These are phyloP conservation scores for Parascedosporium putredinis DNA, from an alignment of 2,329 filamentous ascomycete genomes.

Conservation along the genomic window DNA sequence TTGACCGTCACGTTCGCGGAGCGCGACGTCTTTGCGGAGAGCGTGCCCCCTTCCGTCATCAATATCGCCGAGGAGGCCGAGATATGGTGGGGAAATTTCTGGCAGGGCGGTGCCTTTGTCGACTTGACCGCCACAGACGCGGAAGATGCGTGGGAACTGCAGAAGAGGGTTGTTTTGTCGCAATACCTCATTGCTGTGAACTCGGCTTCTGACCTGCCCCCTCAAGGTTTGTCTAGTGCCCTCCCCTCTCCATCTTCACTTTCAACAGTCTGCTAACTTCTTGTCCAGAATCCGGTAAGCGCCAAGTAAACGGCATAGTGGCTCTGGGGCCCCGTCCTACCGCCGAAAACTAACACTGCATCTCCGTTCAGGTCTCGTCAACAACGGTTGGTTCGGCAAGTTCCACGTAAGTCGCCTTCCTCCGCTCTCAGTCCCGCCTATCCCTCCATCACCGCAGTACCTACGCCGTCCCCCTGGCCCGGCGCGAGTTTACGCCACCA, in stretches of 20 bases:
- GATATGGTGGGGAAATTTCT: conserved; percentile 23
- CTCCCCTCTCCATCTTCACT: background rate
- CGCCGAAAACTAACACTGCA: background rate
- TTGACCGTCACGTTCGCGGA: conserved; percentile 4
- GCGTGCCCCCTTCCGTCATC: background rate
- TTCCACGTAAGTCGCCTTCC: conserved; percentile 6
- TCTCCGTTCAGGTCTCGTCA: conserved; percentile 24
- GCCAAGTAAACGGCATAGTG: background rate
- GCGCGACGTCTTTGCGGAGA: background rate
- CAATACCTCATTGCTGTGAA: conserved; percentile 34
- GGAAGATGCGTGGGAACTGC: conserved; percentile 28
- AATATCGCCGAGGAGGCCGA: background rate
- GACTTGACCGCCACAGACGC: conserved; percentile 26
- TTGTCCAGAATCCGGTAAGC: conserved; percentile 6
- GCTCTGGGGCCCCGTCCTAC: no score
- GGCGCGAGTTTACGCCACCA: no score
- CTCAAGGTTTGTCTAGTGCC: conserved; percentile 2
- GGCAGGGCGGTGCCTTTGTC: conserved; percentile 29
- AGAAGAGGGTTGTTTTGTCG: conserved; percentile 31
- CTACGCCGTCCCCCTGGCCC: no score
- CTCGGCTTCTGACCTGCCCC: conserved; percentile 5
- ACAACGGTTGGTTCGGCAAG: conserved; percentile 34
- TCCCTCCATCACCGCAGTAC: background rate
- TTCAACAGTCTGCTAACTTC: background rate
- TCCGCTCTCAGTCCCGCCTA: no score